A percentile compares a stretch with the other conserved stretches of the same genome.
phyloP scores from a whole-genome alignment of 495 filamentous ascomycete genomes.

The Penicillium cinerascens region DNA sequence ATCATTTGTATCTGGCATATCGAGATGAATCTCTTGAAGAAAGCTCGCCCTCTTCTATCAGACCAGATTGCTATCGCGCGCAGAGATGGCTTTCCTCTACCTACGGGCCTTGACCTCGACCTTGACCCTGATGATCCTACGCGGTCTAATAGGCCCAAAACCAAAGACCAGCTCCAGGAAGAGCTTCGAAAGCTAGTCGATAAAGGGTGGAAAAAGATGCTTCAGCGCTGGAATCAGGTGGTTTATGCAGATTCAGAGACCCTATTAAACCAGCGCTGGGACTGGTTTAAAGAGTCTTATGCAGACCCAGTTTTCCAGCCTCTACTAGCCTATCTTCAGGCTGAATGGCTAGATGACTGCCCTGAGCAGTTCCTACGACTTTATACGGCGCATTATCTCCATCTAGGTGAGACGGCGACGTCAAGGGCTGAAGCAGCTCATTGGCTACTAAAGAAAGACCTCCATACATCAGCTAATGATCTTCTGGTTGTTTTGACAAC shows the following conservation, averaged over 20 bases:
- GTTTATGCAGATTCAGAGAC: neutral
- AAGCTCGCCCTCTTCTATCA: neutral
- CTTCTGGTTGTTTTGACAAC: neutral
- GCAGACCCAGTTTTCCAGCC: neutral
- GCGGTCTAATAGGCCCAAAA: neutral
- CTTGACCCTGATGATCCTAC: neutral
- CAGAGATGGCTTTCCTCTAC: no score
- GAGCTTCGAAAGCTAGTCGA: neutral
- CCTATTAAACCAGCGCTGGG: neutral
- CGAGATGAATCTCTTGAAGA: neutral
- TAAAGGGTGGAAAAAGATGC: neutral
- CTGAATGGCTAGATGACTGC: conserved; percentile 2
- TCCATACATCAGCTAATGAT: neutral
- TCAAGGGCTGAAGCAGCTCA: neutral
- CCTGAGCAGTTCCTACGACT: neutral
- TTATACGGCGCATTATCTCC: neutral
- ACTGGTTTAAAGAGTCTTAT: neutral
- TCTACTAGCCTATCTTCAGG: neutral
- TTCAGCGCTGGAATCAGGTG: neutral
- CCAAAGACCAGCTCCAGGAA: neutral
- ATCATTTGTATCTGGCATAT: conserved; percentile 3
- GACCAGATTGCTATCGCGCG: neutral
- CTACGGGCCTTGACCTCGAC: no score
- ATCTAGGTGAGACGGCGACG: neutral
- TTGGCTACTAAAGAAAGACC: conserved; percentile 5